Evolutionary conservation across 805 yeast species (phyloP), one percentile per base, ranked within the genome.

Genomic region (Saccharomyces mikatae): DNA sequence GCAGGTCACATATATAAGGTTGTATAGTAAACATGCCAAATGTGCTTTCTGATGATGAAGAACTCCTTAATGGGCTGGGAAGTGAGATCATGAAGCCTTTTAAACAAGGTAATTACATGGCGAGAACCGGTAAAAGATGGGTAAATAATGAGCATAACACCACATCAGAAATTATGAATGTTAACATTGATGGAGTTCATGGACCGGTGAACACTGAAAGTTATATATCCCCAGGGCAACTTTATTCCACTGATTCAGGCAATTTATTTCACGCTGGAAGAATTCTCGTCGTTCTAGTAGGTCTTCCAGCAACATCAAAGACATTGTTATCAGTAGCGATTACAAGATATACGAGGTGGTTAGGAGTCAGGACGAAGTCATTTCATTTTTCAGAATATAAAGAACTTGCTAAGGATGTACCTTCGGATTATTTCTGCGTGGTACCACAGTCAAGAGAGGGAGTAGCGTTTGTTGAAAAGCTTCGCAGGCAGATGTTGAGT

Each of bases 281-380:
- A 63, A 83, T 94, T 47, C 82, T 96, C 62, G 86, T 94, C 52
- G 89, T 87, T 3, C 77, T 94, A 60, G 92, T 88, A 4, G 99
- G 99, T 0, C 76, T 91, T 56, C 98, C 99, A 1, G 98, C 97
- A 1, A 79, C 98, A 49, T 97, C 98, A 1, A 94, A 94, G 68
- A 94, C 99, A 1, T 89, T 90, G 67, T 76, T 92, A 51, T 86
- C 97, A 5, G 97, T 92, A 44, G 85, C 96, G 13, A 77, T 94
- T 59, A 89, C 97, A 3, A 80, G 99, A 55, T 94, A 91, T 69
- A 76, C 95, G 60, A 80, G 97, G 63, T 94, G 99, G 99, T 75
- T 94, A 48, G 99, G 99, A 4, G 98, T 94, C 22, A 85, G 87
- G 64, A 85, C 97, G 1, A 91, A 89, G 62, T 82, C 89, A 29